Base-by-base conservation (phyloP, 345 rosid species). In the Aquilaria sinensis region DNA sequence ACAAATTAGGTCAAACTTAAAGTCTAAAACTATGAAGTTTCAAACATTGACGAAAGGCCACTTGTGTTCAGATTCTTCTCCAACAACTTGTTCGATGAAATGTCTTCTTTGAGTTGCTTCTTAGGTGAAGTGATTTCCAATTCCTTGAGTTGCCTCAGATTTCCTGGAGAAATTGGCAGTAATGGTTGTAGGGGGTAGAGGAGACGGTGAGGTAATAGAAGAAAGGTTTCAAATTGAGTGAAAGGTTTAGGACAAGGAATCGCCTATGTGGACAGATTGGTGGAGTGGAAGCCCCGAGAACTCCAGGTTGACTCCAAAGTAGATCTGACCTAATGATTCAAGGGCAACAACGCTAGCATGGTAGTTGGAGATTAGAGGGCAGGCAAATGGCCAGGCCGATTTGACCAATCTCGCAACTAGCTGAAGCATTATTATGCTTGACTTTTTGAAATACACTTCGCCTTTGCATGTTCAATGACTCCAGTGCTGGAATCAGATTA, bases 111-210 rank as follows among this genome's bases (percentile, higher is more conserved):
- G 3, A 83, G 76, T 61, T 53, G 57, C 61, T 65, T 73, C 52
- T 72, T 70, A 49, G 83, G 70, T n/a, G 70, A 74, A 45, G 65
- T 65, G 50, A 81, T 63, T 10, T 66, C 81, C 5, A 66, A 67
- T 29, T 65, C 81, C 75, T 83, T 94, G 55, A 33, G 66, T 4
- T 69, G 63, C 71, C 58, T 31, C 96, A 95, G 75, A 94, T 70
- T 74, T 94, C 99, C 56, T 87, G 97, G 6, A 86, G 57, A 74
- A 94, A 94, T 31, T 94, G 99, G 58, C 99, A 97, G 87, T 97
- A 94, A 85, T 94, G 99, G 60, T 97, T 97, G 37, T 97, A 94
- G 0, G 99, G 99, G 37, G 99, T 89, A 77, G 89, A 67, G 70
- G 97, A 94, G 70, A 94, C 99, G 61, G 93, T 88, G 56, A 94